Evolutionary conservation across 441 rosid species (phyloP), one percentile per base, ranked within the genome.

Genomic region (Jatropha multifida): DNA sequence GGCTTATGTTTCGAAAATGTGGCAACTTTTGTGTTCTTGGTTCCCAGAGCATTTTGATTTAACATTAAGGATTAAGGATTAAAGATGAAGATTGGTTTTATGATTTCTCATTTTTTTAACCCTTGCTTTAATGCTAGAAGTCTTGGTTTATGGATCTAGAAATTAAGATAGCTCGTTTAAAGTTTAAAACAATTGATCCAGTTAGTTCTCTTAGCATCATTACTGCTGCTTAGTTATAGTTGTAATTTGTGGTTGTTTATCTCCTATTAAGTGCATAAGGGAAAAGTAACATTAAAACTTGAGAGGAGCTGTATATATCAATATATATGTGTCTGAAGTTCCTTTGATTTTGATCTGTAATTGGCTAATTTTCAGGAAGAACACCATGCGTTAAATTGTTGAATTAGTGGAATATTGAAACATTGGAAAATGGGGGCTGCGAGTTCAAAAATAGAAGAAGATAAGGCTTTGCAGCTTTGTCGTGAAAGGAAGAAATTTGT

Each of bases 401-500:
- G 51, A 49, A 20, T 70, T 55, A 72, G 60, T 61, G 74, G 65
- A 73, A 74, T 27, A 61, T 67, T 40, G 7, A 61, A 64, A 61
- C 60, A 68, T 77, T 71, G 60, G 56, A 64, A 71, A 70, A 96
- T 92, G 97, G 98, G 98, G 79, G 89, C 84, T 38, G 69, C 93
- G 58, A 83, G 74, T 88, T 96, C 97, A 75, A 94, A 89, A 83
- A 69, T 74, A 55, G 97, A 92, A 76, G 99, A 94, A 85, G 98
- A 91, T 67, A 88, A 90, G 82, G 96, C 94, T 67, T 81, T 94
- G 80, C 90, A 83, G 82, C 87, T 96, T 76, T 96, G 99, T 78
- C 88, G 94, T 6, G 99, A 92, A 72, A 86, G 99, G 81, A 96
- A 87, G 86, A 95, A 92, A 72, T 90, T 79, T 68, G 92, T 95